Conservation (phyloP, 106 monocot species). For the Agapanthus africanus region DNA sequence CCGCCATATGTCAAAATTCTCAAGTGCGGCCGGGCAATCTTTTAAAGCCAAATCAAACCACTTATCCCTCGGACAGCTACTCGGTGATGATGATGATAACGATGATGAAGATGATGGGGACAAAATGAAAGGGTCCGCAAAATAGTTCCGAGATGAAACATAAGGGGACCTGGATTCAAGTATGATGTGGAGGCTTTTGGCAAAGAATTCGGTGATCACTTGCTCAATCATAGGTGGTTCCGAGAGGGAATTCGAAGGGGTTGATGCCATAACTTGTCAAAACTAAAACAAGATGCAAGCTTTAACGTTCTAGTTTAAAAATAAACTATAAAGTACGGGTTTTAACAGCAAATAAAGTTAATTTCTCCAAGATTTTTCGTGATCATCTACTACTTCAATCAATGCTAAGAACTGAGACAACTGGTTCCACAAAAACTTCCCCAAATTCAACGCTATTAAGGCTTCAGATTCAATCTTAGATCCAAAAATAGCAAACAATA, state of each 20-base stretch:
- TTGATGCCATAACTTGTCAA: constrained; percentile 17
- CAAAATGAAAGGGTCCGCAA: constrained; percentile 19
- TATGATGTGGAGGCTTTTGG: constrained; percentile 70
- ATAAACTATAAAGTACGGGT: too few relatives aligned
- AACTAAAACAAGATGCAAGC: too few relatives aligned
- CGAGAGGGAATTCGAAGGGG: constrained; percentile 16
- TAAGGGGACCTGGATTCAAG: constrained; percentile 66
- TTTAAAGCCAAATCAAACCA: constrained; percentile 66
- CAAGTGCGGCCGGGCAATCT: constrained; percentile 61
- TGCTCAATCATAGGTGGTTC: constrained; percentile 61
- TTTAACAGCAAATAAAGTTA: too few relatives aligned
- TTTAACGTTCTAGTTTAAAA: too few relatives aligned
- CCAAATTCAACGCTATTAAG: too few relatives aligned
- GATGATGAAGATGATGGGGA: constrained; percentile 35
- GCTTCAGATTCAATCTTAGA: too few relatives aligned
- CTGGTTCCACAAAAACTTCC: too few relatives aligned
- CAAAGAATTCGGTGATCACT: constrained; percentile 71
- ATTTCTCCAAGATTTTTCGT: too few relatives aligned
- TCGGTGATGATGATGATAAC: constrained; percentile 32
- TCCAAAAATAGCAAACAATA: too few relatives aligned
- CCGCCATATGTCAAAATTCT: constrained; percentile 67
- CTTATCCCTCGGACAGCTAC: constrained; percentile 37
- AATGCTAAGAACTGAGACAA: too few relatives aligned
- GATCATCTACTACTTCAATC: too few relatives aligned
- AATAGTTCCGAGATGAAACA: constrained; percentile 61